Evolutionary conservation across 805 yeast genomes (phyloP).

Genomic region (Candida odintsovae): DNA sequence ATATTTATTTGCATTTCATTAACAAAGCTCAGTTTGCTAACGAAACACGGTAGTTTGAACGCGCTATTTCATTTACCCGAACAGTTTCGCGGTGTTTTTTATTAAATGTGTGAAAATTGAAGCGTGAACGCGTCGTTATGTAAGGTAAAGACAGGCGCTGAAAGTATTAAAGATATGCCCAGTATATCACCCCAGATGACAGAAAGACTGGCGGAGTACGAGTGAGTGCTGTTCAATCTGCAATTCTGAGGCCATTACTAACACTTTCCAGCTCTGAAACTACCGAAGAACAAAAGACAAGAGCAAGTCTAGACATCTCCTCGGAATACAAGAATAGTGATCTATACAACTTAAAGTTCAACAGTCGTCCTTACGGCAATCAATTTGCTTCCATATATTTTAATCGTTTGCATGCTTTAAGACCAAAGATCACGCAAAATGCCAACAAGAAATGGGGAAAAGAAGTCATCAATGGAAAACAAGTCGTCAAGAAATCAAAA

Average conservation of each 20-base stretch:
- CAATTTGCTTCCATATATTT: conserved; percentile 59
- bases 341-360: conserved; percentile 16
- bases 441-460: conserved; percentile 55
- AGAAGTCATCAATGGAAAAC: conserved; percentile 33
- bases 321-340: conserved; percentile 10
- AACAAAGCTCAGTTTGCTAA: too few relatives aligned
- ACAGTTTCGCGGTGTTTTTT: background rate
- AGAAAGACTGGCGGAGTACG: conserved; percentile 4
- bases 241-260: background rate
- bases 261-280: conserved; percentile 3
- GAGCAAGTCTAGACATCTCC: conserved; percentile 4
- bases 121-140: background rate
- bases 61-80: background rate
- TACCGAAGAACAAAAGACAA: background rate
- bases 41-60: background rate
- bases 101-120: background rate
- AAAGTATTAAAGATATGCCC: conserved; percentile 1
- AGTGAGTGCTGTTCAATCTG: background rate
- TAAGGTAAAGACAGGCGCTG: background rate
- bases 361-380: conserved; percentile 38
- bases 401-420: conserved; percentile 42
- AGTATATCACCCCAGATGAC: conserved; percentile 5
- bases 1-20: too few relatives aligned
- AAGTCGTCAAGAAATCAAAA: conserved; percentile 36
- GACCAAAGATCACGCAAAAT: conserved; percentile 39